Percentiles rank a stretch among this genome's conserved stretches.
Conservation (phyloP, 192 early-diverging fungal species). For the Coemansia sp. region DNA sequence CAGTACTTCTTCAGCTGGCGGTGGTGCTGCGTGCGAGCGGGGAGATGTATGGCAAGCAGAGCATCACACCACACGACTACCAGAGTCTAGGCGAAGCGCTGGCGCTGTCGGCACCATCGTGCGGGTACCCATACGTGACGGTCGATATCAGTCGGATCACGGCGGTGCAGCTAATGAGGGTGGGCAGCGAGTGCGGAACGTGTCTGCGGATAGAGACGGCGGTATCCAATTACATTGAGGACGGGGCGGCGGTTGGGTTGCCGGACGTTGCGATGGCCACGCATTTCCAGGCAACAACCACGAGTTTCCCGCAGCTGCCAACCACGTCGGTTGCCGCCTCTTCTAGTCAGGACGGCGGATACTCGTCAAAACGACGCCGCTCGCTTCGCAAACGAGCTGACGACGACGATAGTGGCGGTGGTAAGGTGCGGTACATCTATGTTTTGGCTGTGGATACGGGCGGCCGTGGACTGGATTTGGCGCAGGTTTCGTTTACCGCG, state of each 20-base stretch:
- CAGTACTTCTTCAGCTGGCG: not conserved
- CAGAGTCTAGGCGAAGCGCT: conserved; percentile 45
- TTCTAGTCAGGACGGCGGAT: too few relatives aligned
- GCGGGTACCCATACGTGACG: conserved; percentile 55
- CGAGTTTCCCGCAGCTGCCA: conserved; percentile 31
- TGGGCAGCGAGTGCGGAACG: conserved; percentile 47
- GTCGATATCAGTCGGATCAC: conserved; percentile 58
- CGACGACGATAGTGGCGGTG: too few relatives aligned
- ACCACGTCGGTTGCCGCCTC: conserved; percentile 23
- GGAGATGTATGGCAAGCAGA: conserved; percentile 40
- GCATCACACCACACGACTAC: conserved; percentile 56
- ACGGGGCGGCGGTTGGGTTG: conserved; percentile 25
- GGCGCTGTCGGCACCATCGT: conserved; percentile 53
- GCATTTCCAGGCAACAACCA: conserved; percentile 37
- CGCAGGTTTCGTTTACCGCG: conserved; percentile 50
- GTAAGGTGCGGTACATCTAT: conserved; percentile 40
- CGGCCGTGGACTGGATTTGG: conserved; percentile 56
- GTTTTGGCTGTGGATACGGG: conserved; percentile 60
- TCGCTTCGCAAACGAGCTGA: conserved; percentile 1
- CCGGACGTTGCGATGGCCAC: conserved; percentile 43
- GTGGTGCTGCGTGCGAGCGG: not conserved
- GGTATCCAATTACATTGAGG: conserved; percentile 29
- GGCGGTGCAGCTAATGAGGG: conserved; percentile 49
- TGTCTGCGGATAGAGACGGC: conserved; percentile 51
- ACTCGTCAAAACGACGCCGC: not conserved